Evolutionary conservation across 495 filamentous ascomycete genomes (phyloP).

Genomic region (Usnea hakonensis): DNA sequence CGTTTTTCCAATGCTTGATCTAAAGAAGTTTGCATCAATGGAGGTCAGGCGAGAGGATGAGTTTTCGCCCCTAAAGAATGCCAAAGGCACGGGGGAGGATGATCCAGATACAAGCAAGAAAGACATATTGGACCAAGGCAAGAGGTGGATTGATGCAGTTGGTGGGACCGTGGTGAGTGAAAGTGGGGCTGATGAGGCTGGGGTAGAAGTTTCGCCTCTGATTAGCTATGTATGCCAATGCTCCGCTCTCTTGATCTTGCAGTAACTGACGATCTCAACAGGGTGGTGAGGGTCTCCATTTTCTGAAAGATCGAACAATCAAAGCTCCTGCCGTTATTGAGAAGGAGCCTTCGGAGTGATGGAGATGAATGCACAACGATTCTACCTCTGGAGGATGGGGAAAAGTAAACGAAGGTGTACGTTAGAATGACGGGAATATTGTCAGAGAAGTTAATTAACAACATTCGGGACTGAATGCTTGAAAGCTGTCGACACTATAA

Average conservation of each 20-base stretch:
- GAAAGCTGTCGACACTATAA: neutral
- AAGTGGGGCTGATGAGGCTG: conserved; percentile 45
- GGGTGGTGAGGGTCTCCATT: conserved; percentile 86
- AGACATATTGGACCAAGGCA: conserved; percentile 85
- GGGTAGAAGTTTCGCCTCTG: conserved; percentile 86
- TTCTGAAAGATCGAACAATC: conserved; percentile 64
- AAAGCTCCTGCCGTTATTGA: conserved; percentile 70
- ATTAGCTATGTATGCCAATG: conserved; percentile 80
- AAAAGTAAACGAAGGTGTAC: neutral
- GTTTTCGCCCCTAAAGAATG: conserved; percentile 98
- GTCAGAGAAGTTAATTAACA: neutral
- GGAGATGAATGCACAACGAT: neutral
- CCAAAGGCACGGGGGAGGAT: conserved; percentile 80
- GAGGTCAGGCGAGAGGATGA: conserved; percentile 97
- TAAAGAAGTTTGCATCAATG: conserved; percentile 87
- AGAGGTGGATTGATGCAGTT: conserved; percentile 70
- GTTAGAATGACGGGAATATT: neutral
- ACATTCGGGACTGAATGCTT: neutral
- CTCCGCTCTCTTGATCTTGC: conserved; percentile 11
- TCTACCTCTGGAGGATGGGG: neutral
- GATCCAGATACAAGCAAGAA: conserved; percentile 84
- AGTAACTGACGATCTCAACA: conserved; percentile 37
- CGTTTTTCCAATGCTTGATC: conserved; percentile 81
- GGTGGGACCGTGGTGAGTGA: conserved; percentile 73
- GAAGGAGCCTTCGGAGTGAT: conserved; percentile 41